Evolutionary conservation across 768 basidiomycete genomes (phyloP).

Genomic region (Phaffia australis): DNA sequence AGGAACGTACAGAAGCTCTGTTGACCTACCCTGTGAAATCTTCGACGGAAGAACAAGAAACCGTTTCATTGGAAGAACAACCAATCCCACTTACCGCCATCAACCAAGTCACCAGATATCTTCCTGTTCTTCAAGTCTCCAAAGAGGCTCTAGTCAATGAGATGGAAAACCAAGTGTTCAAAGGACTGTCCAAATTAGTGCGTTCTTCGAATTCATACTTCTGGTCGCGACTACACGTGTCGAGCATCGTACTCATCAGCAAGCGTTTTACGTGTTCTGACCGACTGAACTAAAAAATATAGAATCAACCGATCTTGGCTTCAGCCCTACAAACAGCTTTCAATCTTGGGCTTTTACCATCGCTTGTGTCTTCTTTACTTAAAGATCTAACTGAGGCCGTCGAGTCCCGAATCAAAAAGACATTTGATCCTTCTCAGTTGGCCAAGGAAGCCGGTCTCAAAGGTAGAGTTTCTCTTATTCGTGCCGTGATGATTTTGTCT

Average conservation of each 20-base stretch:
- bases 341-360: conserved; percentile 74
- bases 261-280: no score
- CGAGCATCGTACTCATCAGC: no score
- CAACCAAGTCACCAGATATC: conserved; percentile 55
- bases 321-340: conserved; percentile 92
- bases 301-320: conserved; percentile 85
- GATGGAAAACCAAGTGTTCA: conserved; percentile 84
- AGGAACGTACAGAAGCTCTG: conserved; percentile 2
- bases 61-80: conserved; percentile 25
- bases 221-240: not conserved
- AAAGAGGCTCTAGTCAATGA: conserved; percentile 60
- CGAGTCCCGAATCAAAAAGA: conserved; percentile 62
- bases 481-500: not conserved
- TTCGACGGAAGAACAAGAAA: conserved; percentile 19
- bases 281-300: not conserved
- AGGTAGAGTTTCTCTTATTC: conserved; percentile 45
- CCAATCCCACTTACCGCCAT: conserved; percentile 61
- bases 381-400: conserved; percentile 71
- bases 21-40: conserved; percentile 1
- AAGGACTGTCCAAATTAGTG: conserved; percentile 66
- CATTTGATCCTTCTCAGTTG: conserved; percentile 78
- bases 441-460: conserved; percentile 73
- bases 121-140: conserved; percentile 61
- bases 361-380: conserved; percentile 67
- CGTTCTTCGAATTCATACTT: conserved; percentile 31